Evolutionary conservation across 176 grass and related monocot species (phyloP).

Genomic region (Cenchrus purpureus): DNA sequence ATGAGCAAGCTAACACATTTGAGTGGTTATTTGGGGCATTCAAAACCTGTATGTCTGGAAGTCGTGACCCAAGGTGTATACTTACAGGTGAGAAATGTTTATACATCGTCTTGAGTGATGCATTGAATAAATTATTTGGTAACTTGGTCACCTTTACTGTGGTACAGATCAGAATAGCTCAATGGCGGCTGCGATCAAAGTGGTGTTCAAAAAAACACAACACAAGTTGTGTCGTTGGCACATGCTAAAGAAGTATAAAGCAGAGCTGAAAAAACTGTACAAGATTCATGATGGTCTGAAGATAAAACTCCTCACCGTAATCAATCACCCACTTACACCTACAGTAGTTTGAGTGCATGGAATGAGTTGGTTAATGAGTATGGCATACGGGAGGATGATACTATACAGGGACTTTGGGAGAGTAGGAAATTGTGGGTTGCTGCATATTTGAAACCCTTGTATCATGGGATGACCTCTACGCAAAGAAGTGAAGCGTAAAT

Average conservation of each 20-base stretch:
- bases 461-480: constrained; percentile 11
- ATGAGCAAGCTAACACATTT: no score
- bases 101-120: no score
- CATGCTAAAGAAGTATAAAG: not conserved
- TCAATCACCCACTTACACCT: not conserved
- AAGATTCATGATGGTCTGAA: not conserved
- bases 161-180: not conserved
- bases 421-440: not conserved
- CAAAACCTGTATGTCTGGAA: no score
- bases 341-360: not conserved
- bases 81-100: no score
- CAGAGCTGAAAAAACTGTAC: not conserved
- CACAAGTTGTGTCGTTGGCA: no score
- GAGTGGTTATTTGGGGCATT: no score
- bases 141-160: not conserved
- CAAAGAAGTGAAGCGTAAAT: not conserved
- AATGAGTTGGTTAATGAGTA: not conserved
- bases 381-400: not conserved
- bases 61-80: no score
- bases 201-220: no score
- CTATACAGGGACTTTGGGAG: not conserved
- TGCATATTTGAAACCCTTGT: not conserved
- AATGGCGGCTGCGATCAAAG: not conserved
- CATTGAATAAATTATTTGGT: no score
- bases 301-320: not conserved